A percentile compares a stretch with the other conserved stretches of the same genome.
phyloP scores from a whole-genome alignment of 345 rosid genomes.

The Gossypium thurberi region DNA sequence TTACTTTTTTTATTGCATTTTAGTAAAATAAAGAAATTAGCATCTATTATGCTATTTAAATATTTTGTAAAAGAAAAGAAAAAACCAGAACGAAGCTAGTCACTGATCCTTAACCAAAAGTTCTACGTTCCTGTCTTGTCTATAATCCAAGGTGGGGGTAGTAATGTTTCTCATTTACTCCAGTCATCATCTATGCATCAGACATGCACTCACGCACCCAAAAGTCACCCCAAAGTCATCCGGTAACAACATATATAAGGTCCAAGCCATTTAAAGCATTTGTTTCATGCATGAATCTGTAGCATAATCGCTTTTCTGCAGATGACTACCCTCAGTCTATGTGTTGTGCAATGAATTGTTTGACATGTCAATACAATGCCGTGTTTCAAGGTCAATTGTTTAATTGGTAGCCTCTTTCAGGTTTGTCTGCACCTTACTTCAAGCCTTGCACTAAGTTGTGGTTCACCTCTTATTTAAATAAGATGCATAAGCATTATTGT shows the following conservation, averaged over 20 bases:
- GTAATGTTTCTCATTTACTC: too few species aligned
- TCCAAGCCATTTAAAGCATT: neutral
- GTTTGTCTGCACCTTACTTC: neutral
- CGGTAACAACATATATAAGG: neutral
- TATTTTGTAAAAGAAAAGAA: too few species aligned
- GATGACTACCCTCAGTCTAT: neutral
- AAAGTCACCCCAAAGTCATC: too few species aligned
- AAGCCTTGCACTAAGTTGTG: neutral
- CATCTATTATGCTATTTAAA: too few species aligned
- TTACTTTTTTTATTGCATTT: too few species aligned
- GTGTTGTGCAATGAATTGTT: neutral
- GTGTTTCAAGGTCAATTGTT: neutral
- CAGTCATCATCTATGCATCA: too few species aligned
- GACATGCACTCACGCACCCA: too few species aligned
- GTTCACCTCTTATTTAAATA: neutral
- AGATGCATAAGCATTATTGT: neutral
- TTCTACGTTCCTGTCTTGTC: too few species aligned
- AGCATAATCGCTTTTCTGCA: neutral
- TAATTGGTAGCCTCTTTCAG: neutral
- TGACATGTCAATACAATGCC: neutral
- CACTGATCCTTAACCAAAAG: too few species aligned
- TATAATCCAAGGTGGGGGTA: too few species aligned
- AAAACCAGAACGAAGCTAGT: too few species aligned
- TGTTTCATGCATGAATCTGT: neutral
- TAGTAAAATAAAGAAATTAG: too few species aligned